phyloP scores from a whole-genome alignment of 164 flowering plant genomes.

The Magnolia changhungtana region DNA sequence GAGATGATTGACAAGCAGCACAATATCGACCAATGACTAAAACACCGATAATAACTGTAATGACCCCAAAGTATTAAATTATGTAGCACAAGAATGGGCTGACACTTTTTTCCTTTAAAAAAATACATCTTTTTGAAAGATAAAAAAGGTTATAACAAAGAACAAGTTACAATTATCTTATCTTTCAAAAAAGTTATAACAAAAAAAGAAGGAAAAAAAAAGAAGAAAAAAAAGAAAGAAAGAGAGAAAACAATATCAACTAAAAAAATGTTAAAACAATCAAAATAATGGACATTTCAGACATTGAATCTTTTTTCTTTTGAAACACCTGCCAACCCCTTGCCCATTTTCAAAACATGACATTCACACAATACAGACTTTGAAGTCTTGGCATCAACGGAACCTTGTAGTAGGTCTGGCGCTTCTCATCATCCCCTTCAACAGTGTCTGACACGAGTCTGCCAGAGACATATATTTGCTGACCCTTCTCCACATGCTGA shows the following conservation, averaged over 20 bases:
- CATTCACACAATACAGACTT: neutral
- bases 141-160: too few species aligned
- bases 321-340: neutral
- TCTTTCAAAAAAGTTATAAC: too few species aligned
- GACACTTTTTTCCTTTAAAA: too few species aligned
- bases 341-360: neutral
- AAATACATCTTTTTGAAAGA: too few species aligned
- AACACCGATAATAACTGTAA: too few species aligned
- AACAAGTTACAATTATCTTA: too few species aligned
- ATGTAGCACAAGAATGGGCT: too few species aligned
- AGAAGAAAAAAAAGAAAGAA: too few species aligned
- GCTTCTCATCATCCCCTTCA: slow-evolving; percentile 64
- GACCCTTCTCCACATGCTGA: slow-evolving; percentile 84
- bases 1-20: too few species aligned
- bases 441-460: slow-evolving; percentile 70
- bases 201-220: too few species aligned
- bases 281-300: neutral
- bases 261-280: neutral
- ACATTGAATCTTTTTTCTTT: neutral
- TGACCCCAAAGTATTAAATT: too few species aligned
- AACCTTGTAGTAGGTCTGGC: slow-evolving; percentile 86
- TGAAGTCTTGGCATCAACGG: neutral
- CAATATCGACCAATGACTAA: too few species aligned
- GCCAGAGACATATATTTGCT: slow-evolving; percentile 70
- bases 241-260: neutral